Evolutionary conservation across 441 rosid species (phyloP).

Genomic region (Eutrema salsugineum): DNA sequence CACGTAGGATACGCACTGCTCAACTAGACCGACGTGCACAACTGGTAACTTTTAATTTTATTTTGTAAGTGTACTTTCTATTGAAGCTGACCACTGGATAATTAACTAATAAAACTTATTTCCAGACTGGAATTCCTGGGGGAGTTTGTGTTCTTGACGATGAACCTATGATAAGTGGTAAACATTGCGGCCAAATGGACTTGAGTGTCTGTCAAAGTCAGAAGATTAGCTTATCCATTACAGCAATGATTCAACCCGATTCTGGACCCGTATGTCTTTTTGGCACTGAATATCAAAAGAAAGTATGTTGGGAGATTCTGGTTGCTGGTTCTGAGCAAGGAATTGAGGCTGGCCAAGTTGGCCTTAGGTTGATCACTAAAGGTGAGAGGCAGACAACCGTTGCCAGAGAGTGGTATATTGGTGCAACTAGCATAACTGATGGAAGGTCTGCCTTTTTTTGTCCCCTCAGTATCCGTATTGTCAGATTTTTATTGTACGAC

Average conservation of each 20-base stretch:
- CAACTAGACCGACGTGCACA: slow-evolving; percentile 95
- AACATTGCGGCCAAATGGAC: slow-evolving; percentile 89
- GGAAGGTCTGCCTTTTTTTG: slow-evolving; percentile 67
- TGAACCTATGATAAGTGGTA: slow-evolving; percentile 90
- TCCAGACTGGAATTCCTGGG: slow-evolving; percentile 85
- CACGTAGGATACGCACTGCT: slow-evolving; percentile 87
- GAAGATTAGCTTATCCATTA: slow-evolving; percentile 91
- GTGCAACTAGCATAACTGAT: slow-evolving; percentile 99
- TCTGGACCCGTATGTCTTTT: slow-evolving; percentile 99
- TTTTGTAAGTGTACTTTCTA: slow-evolving; percentile 2
- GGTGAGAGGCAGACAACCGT: slow-evolving; percentile 94
- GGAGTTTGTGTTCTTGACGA: slow-evolving; percentile 96
- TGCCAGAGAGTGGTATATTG: slow-evolving; percentile 95
- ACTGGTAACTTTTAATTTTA: slow-evolving; percentile 48
- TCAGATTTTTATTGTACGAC: not conserved
- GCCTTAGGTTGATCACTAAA: slow-evolving; percentile 90
- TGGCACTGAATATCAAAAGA: slow-evolving; percentile 96
- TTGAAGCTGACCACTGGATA: slow-evolving; percentile 3
- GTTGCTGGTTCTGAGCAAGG: slow-evolving; percentile 99
- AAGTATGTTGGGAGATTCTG: slow-evolving; percentile 96
- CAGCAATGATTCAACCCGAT: slow-evolving; percentile 96
- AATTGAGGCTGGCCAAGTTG: slow-evolving; percentile 99
- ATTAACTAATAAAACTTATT: slow-evolving; percentile 26
- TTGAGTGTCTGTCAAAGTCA: slow-evolving; percentile 71
- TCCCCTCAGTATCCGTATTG: slow-evolving; percentile 18